Conservation (phyloP, 2,329 filamentous ascomycete genomes). For the Parafenestella ontariensis region DNA sequence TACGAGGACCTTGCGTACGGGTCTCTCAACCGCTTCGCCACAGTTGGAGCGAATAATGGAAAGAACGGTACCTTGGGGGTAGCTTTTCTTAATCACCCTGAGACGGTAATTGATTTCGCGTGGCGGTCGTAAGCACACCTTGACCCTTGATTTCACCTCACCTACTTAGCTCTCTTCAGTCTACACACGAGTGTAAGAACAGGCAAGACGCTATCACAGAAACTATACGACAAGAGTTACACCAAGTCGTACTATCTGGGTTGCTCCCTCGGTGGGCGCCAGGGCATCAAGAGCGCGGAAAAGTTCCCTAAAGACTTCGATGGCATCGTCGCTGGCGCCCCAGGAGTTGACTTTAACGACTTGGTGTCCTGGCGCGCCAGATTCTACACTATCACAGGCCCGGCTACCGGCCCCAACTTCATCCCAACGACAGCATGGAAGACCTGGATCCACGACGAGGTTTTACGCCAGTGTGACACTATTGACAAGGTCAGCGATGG, state of each 20-base stretch:
- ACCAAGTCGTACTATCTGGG: slow-evolving; percentile 50
- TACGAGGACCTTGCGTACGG: slow-evolving; percentile 52
- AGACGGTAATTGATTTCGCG: slow-evolving; percentile 58
- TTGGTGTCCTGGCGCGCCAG: slow-evolving; percentile 36
- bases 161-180: slow-evolving; percentile 1
- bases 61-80: slow-evolving; percentile 54
- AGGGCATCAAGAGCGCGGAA: slow-evolving; percentile 38
- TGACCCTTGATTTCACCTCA: too few relatives aligned
- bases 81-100: slow-evolving; percentile 54
- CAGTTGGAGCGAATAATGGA: slow-evolving; percentile 51
- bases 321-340: slow-evolving; percentile 43
- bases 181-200: slow-evolving; percentile 50
- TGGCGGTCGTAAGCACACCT: slow-evolving; percentile 47
- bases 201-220: slow-evolving; percentile 47
- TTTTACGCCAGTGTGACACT: slow-evolving; percentile 59
- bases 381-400: slow-evolving; percentile 41
- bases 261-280: slow-evolving; percentile 45
- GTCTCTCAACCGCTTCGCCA: slow-evolving; percentile 46
- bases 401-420: slow-evolving; percentile 27
- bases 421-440: slow-evolving; percentile 31
- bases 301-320: slow-evolving; percentile 45
- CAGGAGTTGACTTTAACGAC: slow-evolving; percentile 40
- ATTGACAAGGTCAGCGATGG: slow-evolving; percentile 58
- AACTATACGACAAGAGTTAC: slow-evolving; percentile 47
- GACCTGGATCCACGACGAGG: slow-evolving; percentile 50